Conservation (phyloP, 1,139 yeast genomes). For the Candida smagusa region DNA sequence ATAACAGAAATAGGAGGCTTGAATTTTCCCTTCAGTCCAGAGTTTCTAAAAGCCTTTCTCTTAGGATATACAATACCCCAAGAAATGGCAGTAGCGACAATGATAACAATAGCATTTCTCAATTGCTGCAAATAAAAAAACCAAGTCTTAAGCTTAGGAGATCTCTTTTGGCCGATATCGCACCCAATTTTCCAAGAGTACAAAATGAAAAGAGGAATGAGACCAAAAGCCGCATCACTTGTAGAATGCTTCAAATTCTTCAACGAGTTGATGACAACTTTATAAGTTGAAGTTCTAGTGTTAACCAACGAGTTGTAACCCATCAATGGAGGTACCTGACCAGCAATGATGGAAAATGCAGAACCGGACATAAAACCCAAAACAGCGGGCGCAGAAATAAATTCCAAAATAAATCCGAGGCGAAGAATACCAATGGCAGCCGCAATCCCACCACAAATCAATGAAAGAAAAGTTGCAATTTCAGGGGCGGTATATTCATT, state of each 20-base stretch:
- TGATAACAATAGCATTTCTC: constrained; percentile 77
- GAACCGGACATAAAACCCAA: constrained; percentile 96
- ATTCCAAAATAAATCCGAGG: constrained; percentile 83
- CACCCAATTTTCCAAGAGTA: constrained; percentile 64
- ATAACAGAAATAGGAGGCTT: constrained; percentile 57
- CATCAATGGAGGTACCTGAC: constrained; percentile 86
- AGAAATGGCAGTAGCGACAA: constrained; percentile 72
- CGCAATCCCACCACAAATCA: constrained; percentile 83
- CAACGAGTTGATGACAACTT: constrained; percentile 67
- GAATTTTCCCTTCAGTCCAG: constrained; percentile 21
- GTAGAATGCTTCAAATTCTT: constrained; percentile 67
- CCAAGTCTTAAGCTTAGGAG: constrained; percentile 53
- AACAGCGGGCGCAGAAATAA: constrained; percentile 88
- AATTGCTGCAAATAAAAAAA: constrained; percentile 73
- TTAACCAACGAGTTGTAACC: constrained; percentile 67
- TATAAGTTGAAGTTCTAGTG: constrained; percentile 69
- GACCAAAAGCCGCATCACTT: constrained; percentile 86
- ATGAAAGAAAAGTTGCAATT: constrained; percentile 77
- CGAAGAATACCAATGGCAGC: constrained; percentile 79
- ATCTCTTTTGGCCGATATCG: constrained; percentile 60
- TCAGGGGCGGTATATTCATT: constrained; percentile 53
- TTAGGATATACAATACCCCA: constrained; percentile 50
- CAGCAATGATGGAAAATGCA: constrained; percentile 74
- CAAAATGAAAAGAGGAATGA: constrained; percentile 65
- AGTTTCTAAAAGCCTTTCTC: constrained; percentile 37